Evolutionary conservation across 2,329 filamentous ascomycete species (phyloP).

Genomic region (Blastomyces percursus): DNA sequence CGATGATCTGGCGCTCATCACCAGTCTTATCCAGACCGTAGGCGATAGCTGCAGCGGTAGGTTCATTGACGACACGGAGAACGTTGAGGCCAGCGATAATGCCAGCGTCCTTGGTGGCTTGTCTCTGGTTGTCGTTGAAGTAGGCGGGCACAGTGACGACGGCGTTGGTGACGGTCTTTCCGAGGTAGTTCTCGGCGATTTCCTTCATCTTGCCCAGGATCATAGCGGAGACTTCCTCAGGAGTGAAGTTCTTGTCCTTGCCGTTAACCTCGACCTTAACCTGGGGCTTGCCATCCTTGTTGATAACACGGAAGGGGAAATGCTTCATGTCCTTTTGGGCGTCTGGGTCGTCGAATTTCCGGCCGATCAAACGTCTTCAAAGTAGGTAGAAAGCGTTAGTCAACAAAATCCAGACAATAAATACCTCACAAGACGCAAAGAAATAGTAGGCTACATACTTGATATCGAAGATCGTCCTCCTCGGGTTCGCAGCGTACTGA

Average conservation of each 20-base stretch:
- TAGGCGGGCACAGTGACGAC: conserved; percentile 92
- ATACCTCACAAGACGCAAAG: conserved; percentile 4
- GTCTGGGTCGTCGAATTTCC: conserved; percentile 72
- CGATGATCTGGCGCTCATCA: conserved; percentile 77
- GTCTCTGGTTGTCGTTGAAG: conserved; percentile 97
- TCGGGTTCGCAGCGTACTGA: conserved; percentile 73
- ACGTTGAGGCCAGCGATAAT: conserved; percentile 87
- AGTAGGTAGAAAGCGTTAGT: conserved; percentile 32
- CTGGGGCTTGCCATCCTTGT: conserved; percentile 81
- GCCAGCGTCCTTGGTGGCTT: conserved; percentile 93
- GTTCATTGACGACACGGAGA: conserved; percentile 93
- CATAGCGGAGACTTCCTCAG: conserved; percentile 58
- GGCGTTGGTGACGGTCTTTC: conserved; percentile 50
- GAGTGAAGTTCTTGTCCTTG: conserved; percentile 51
- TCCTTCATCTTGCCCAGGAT: conserved; percentile 58
- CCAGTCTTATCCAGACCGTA: conserved; percentile 85
- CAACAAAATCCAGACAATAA: neutral
- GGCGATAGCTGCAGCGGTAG: conserved; percentile 87
- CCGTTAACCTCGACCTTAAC: conserved; percentile 57
- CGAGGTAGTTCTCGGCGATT: conserved; percentile 51
- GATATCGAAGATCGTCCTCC: conserved; percentile 66
- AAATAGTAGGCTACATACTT: conserved; percentile 51
- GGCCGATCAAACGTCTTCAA: conserved; percentile 62
- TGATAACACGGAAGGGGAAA: conserved; percentile 90
- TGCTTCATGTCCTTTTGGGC: conserved; percentile 93